phyloP scores from a whole-genome alignment of 306 rosid genomes.

The Fagus crenata region DNA sequence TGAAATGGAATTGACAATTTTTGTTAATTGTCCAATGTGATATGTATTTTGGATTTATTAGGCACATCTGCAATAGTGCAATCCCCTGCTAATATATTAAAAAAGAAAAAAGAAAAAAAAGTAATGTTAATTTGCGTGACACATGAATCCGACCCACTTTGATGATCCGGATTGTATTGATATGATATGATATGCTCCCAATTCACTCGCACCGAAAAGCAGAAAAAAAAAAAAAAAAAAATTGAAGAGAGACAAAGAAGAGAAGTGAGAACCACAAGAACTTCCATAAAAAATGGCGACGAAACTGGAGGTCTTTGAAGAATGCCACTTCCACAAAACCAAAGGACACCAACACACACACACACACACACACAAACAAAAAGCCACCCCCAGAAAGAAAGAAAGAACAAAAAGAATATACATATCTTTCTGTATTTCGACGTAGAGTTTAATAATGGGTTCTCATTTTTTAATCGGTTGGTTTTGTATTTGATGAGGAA shows the following conservation, averaged over 20 bases:
- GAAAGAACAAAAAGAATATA: constrained; percentile 7
- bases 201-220: no score
- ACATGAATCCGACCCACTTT: no score
- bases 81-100: no score
- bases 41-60: no score
- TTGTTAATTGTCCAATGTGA: no score
- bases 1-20: no score
- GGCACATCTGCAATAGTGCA: no score
- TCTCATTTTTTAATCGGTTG: constrained; percentile 1
- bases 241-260: not conserved
- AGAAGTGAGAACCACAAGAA: constrained; percentile 54
- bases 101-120: no score
- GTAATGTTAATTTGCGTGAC: no score
- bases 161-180: no score
- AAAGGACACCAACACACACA: constrained; percentile 9
- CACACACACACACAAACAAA: no score
- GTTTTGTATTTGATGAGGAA: constrained; percentile 12
- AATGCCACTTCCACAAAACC: constrained; percentile 38
- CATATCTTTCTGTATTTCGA: constrained; percentile 5
- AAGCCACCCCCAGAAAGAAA: constrained; percentile 23
- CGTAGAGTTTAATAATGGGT: not conserved
- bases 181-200: no score
- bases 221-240: not conserved
- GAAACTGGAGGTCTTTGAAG: constrained; percentile 52
- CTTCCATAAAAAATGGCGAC: constrained; percentile 59